Evolutionary conservation across 2,329 filamentous ascomycete species (phyloP), one percentile per base, ranked within the genome.

Genomic region (Xylariaceae sp.): DNA sequence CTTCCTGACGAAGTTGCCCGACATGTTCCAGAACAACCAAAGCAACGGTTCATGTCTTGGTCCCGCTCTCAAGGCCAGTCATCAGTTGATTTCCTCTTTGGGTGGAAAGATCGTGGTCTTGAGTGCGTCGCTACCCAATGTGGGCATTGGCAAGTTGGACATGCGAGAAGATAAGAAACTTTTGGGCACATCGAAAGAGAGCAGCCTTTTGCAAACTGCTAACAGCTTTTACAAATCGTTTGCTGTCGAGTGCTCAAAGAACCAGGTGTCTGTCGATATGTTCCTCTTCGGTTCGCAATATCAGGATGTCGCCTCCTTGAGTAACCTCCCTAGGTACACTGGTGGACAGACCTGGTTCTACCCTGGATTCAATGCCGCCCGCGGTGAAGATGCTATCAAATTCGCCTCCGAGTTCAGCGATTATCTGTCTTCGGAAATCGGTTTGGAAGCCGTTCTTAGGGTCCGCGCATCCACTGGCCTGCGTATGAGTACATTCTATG

Each of bases 181-280:
- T 13, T 80, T 99, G 23, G 94, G 94, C 42, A 99, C 94, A 1
- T 92, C 88, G 66, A 97, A 97, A 75, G 94, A 99, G 73, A 91
- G 85, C 65, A 80, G 83, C 62, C 82, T 99, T 37, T 79, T 99
- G 55, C 93, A 97, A 73, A 97, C 94, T 0, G 89, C 86, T 47
- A 97, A 92, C 78, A 92, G 90, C 71, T 99, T 97, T 76, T 99
- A 97, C 82, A 99, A 99, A 81, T 96, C 90, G 70, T 99, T 99
- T 70, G 94, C 94, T 0, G 94, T 99, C 2, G 94, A 99, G 73
- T 99, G 94, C 76, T 97, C 92, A 44, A 99, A 99, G 80, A 96
- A 95, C 67, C 94, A 99, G 75, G 94, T 99, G 34, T 97, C 92
- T 0, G 92, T 99, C 66, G 92, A 97, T 73, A 97, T 97, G 92